Evolutionary conservation across 2,329 filamentous ascomycete genomes (phyloP).

Genomic region (Diaporthe sp.): DNA sequence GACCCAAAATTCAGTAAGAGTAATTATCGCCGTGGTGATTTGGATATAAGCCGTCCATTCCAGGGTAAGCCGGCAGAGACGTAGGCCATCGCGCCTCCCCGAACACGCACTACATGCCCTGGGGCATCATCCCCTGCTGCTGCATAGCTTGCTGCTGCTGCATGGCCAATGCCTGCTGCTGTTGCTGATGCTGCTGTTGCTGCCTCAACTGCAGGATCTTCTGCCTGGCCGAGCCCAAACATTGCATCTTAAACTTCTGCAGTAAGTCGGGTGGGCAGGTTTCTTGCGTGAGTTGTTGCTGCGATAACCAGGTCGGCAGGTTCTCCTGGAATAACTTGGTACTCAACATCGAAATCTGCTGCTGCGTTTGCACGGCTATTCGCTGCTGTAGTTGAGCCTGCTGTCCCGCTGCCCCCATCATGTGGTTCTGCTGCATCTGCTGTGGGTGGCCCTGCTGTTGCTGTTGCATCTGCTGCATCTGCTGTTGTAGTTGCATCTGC

Average conservation of each 20-base stretch:
- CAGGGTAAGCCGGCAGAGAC: background rate
- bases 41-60: background rate
- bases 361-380: background rate
- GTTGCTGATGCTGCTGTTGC: conserved; percentile 42
- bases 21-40: conserved; percentile 2
- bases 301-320: conserved; percentile 51
- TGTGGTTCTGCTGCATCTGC: conserved; percentile 49
- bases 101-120: conserved; percentile 58
- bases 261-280: conserved; percentile 62
- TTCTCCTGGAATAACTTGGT: conserved; percentile 55
- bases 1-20: conserved; percentile 2
- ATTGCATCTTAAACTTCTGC: conserved; percentile 60
- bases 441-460: conserved; percentile 46
- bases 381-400: conserved; percentile 37
- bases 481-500: conserved; percentile 46
- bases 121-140: conserved; percentile 67
- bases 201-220: conserved; percentile 47
- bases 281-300: conserved; percentile 56
- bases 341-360: conserved; percentile 39
- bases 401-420: conserved; percentile 40
- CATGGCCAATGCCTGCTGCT: conserved; percentile 46
- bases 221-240: conserved; percentile 54
- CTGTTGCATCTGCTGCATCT: conserved; percentile 51
- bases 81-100: background rate
- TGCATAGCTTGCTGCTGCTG: conserved; percentile 55